Evolutionary conservation across 306 rosid species (phyloP).

Genomic region (Quercus bicolor): DNA sequence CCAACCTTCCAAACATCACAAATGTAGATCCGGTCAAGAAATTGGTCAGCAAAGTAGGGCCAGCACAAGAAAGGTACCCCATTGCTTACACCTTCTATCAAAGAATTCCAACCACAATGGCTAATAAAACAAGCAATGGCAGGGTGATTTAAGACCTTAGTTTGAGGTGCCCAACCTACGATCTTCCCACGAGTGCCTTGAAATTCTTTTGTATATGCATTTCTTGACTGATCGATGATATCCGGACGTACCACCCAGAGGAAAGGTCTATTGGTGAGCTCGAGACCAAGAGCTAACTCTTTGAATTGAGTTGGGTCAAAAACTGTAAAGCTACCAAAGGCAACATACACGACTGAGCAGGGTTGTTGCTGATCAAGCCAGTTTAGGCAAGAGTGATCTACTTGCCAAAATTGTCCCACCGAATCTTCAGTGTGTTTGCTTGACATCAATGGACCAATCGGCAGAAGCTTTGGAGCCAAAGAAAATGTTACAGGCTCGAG

Average conservation of each 20-base stretch:
- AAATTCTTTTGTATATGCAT: constrained; percentile 25
- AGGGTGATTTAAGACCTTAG: constrained; percentile 37
- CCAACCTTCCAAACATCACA: constrained; percentile 31
- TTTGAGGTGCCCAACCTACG: constrained; percentile 39
- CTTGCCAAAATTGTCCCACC: constrained; percentile 22
- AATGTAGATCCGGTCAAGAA: constrained; percentile 16
- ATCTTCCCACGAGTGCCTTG: constrained; percentile 24
- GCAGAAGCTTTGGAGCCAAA: constrained; percentile 28
- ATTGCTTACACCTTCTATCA: constrained; percentile 24
- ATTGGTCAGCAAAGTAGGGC: constrained; percentile 26
- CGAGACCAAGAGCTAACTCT: constrained; percentile 33
- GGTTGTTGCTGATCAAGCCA: constrained; percentile 29
- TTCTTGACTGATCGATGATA: not conserved
- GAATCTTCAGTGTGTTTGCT: not conserved
- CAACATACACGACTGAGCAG: constrained; percentile 29
- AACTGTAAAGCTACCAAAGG: constrained; percentile 26
- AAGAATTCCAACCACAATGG: constrained; percentile 60
- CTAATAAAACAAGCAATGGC: constrained; percentile 43
- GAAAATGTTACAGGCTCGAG: constrained; percentile 34
- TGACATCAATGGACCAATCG: constrained; percentile 32
- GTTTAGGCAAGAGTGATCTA: constrained; percentile 21
- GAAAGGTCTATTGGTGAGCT: constrained; percentile 23
- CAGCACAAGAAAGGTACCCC: constrained; percentile 39
- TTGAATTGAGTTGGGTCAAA: constrained; percentile 19
- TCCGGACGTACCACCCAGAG: constrained; percentile 25